Conservation (phyloP, 2,329 filamentous ascomycete species). For the Graphium sp. region DNA sequence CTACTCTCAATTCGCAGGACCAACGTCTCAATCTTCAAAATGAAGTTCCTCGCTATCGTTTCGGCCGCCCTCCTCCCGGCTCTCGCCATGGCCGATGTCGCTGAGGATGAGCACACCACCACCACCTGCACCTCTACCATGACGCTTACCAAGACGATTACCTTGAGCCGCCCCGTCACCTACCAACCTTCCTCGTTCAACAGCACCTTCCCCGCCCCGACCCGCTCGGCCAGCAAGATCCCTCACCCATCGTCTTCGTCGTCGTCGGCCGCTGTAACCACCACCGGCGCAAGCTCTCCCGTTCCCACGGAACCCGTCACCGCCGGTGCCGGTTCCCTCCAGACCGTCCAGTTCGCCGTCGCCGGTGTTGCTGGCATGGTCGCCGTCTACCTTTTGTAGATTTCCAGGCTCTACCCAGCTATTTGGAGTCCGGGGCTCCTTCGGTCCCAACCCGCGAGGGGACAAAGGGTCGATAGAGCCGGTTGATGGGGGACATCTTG, state of each 20-base stretch:
- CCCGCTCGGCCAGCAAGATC: conserved; percentile 11
- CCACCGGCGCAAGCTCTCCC: conserved; percentile 12
- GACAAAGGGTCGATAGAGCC: too few species aligned
- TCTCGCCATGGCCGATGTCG: conserved; percentile 27
- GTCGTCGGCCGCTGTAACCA: conserved; percentile 9
- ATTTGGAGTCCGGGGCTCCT: too few species aligned
- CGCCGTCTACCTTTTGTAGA: conserved; percentile 33
- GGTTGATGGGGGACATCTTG: too few species aligned
- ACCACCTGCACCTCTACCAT: conserved; percentile 32
- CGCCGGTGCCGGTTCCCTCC: conserved; percentile 20
- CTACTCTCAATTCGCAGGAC: conserved; percentile 8
- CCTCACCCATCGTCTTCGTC: conserved; percentile 9
- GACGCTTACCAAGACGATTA: conserved; percentile 32
- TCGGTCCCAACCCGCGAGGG: too few species aligned
- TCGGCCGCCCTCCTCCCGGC: conserved; percentile 33
- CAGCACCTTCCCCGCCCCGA: conserved; percentile 17
- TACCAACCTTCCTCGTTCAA: conserved; percentile 17
- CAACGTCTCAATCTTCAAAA: conserved; percentile 12
- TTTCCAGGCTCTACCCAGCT: too few species aligned
- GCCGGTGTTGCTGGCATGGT: conserved; percentile 32
- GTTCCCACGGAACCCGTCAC: conserved; percentile 15
- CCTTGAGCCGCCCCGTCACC: conserved; percentile 25
- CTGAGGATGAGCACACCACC: conserved; percentile 13
- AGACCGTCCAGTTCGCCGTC: conserved; percentile 24
- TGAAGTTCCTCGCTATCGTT: conserved; percentile 24